These are phyloP conservation scores for Quambalaria eucalypti DNA, from an alignment of 1,284 basidiomycete genomes.

Conservation along the genomic window DNA sequence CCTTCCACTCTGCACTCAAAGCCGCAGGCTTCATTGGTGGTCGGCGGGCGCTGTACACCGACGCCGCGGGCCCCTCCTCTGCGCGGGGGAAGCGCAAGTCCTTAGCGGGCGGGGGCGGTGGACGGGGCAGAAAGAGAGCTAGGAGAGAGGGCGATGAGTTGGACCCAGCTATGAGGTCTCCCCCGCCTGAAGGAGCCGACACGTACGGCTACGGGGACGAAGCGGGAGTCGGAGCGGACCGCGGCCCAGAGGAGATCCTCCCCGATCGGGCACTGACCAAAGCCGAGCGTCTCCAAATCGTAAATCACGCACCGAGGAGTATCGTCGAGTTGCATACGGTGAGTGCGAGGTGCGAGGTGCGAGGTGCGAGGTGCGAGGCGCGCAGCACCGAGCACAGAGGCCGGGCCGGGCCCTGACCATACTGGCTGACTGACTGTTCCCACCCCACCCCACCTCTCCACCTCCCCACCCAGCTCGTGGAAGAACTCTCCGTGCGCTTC, in stretches of 20 bases:
- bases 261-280: conserved; percentile 58
- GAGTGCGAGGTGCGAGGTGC: conserved; percentile 47
- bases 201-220: not conserved
- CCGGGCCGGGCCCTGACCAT: too few relatives aligned
- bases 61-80: not conserved
- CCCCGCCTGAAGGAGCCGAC: not conserved
- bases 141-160: not conserved
- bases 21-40: conserved; percentile 1
- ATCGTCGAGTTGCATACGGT: conserved; percentile 83
- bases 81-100: not conserved
- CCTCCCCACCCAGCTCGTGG: conserved; percentile 72
- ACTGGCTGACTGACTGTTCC: too few relatives aligned
- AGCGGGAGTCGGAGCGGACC: conserved; percentile 51
- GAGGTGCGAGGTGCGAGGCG: too few relatives aligned
- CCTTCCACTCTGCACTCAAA: not conserved
- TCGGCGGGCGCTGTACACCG: not conserved
- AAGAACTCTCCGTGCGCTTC: conserved; percentile 76
- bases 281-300: conserved; percentile 78
- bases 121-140: not conserved
- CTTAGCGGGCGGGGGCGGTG: not conserved
- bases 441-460: too few relatives aligned
- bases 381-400: too few relatives aligned
- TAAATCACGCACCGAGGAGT: conserved; percentile 73
- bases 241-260: not conserved
- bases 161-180: not conserved